Evolutionary conservation across 148 eudicot species (phyloP).

Genomic region (Chenopodium quinoa): DNA sequence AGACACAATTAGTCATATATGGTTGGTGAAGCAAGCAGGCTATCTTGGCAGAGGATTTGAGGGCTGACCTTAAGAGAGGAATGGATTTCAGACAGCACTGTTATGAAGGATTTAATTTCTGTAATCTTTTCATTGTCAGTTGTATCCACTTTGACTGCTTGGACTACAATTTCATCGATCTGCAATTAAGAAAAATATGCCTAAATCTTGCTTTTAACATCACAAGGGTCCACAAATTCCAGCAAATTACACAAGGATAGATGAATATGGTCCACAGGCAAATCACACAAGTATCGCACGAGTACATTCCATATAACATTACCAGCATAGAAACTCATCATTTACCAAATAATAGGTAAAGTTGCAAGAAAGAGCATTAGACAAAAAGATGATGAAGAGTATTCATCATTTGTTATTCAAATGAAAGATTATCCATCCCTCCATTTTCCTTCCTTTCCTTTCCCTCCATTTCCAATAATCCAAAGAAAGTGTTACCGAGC

Average conservation of each 20-base stretch:
- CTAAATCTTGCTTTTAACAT: not conserved
- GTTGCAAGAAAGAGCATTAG: too few relatives aligned
- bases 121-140: constrained; percentile 31
- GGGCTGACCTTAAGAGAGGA: constrained; percentile 63
- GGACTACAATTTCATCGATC: constrained; percentile 82
- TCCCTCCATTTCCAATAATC: too few relatives aligned
- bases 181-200: constrained; percentile 27
- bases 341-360: not conserved
- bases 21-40: not conserved
- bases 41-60: constrained; percentile 18
- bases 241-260: not conserved
- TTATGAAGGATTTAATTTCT: constrained; percentile 61
- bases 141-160: constrained; percentile 52
- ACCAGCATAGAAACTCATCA: not conserved
- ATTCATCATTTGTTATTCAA: not conserved
- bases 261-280: too few relatives aligned
- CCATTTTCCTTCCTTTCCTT: too few relatives aligned
- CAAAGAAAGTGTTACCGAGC: too few relatives aligned
- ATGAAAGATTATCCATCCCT: too few relatives aligned
- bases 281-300: too few relatives aligned
- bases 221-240: not conserved
- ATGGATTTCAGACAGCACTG: constrained; percentile 56
- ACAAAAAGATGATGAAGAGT: not conserved
- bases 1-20: not conserved
- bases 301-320: not conserved